Evolutionary conservation across 495 filamentous ascomycete species (phyloP).

Genomic region (Lasiosphaeria miniovina): DNA sequence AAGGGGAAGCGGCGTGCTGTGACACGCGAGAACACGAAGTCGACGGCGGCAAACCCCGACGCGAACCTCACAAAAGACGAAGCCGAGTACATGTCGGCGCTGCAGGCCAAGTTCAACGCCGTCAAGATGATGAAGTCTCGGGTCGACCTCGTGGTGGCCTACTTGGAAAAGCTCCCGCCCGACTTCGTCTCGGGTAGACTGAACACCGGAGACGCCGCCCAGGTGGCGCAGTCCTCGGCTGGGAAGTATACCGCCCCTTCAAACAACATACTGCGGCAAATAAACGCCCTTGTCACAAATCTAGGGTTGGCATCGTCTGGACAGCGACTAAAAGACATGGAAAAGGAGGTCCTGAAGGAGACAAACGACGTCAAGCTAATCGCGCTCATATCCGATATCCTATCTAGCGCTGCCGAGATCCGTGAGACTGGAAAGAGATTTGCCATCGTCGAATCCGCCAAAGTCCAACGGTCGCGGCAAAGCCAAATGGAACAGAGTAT

Average conservation of each 20-base stretch:
- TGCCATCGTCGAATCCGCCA: slow-evolving; percentile 54
- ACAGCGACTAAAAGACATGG: slow-evolving; percentile 43
- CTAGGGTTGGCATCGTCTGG: slow-evolving; percentile 58
- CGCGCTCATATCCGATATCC: slow-evolving; percentile 64
- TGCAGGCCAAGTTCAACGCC: slow-evolving; percentile 87
- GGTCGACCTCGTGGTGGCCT: slow-evolving; percentile 75
- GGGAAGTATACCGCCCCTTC: slow-evolving; percentile 51
- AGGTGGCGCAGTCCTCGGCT: slow-evolving; percentile 36
- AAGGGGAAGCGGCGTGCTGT: slow-evolving; percentile 49
- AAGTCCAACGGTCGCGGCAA: slow-evolving; percentile 8
- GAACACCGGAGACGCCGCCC: slow-evolving; percentile 31
- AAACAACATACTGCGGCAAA: slow-evolving; percentile 61
- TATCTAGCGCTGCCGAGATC: slow-evolving; percentile 62
- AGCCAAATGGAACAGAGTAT: background rate
- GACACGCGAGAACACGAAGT: slow-evolving; percentile 24
- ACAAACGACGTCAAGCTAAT: slow-evolving; percentile 76
- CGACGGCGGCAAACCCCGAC: slow-evolving; percentile 19
- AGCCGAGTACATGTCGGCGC: slow-evolving; percentile 64
- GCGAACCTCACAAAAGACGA: slow-evolving; percentile 68
- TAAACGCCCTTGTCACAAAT: slow-evolving; percentile 61
- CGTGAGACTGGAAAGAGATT: slow-evolving; percentile 72
- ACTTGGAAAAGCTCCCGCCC: slow-evolving; percentile 70
- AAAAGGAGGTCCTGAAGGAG: slow-evolving; percentile 61
- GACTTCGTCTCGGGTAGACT: slow-evolving; percentile 51
- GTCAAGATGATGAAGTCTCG: slow-evolving; percentile 86